These are phyloP conservation scores for Phaffomyces opuntiae DNA, from an alignment of 805 yeast genomes.

Conservation along the genomic window DNA sequence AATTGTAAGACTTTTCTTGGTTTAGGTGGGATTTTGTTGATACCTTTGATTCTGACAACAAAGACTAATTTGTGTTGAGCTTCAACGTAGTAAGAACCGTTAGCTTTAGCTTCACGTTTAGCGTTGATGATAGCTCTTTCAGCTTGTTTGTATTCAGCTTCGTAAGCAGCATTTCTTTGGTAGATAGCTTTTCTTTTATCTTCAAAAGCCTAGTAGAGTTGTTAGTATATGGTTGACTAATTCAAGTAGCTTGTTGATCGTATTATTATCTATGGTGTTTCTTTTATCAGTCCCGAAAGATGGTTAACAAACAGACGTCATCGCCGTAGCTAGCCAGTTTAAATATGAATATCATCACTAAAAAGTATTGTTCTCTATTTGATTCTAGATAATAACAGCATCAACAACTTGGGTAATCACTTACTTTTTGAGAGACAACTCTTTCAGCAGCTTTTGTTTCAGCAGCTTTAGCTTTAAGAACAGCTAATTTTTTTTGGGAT, in stretches of 20 bases:
- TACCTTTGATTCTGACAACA: constrained; percentile 99
- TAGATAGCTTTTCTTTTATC: constrained; percentile 64
- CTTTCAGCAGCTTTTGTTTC: constrained; percentile 72
- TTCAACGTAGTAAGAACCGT: constrained; percentile 89
- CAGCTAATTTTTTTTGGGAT: constrained; percentile 76
- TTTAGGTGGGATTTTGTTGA: constrained; percentile 97
- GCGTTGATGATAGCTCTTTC: constrained; percentile 83
- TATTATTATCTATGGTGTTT: neutral
- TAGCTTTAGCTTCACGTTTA: constrained; percentile 90
- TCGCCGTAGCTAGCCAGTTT: constrained; percentile 60
- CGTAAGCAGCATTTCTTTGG: constrained; percentile 96
- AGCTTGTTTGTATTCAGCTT: constrained; percentile 87
- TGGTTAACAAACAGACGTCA: constrained; percentile 70
- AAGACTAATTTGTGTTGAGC: constrained; percentile 93
- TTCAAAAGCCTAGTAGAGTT: constrained; percentile 35
- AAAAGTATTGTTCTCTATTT: neutral
- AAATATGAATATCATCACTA: constrained; percentile 46
- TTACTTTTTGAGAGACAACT: constrained; percentile 69
- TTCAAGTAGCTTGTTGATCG: neutral
- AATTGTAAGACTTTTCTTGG: constrained; percentile 98
- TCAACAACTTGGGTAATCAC: constrained; percentile 27
- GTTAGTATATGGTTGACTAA: neutral
- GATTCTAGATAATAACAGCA: no score
- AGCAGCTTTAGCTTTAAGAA: constrained; percentile 70
- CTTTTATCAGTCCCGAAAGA: constrained; percentile 63